A percentile compares a stretch with the other conserved stretches of the same genome.
Evolutionary conservation across 2,329 filamentous ascomycete genomes (phyloP).

Genomic region (Incumbomyces delicatus): DNA sequence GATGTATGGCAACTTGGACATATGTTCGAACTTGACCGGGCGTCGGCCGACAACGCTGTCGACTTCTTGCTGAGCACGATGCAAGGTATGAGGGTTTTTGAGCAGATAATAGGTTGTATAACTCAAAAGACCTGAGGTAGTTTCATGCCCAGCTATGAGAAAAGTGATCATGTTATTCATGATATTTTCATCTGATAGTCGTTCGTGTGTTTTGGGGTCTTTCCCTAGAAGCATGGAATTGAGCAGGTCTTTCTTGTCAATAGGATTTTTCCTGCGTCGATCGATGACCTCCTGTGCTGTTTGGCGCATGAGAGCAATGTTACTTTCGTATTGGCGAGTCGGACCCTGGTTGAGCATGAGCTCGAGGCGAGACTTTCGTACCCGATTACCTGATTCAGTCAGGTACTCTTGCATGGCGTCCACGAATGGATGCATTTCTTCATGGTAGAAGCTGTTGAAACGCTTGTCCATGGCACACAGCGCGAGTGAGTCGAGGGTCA

Average conservation of each 20-base stretch:
- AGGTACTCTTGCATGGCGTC: conserved; percentile 58
- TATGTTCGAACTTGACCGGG: conserved; percentile 42
- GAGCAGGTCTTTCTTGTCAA: conserved; percentile 55
- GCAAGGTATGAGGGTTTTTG: conserved; percentile 51
- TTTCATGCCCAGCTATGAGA: conserved; percentile 54
- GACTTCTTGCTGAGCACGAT: conserved; percentile 57
- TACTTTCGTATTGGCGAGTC: conserved; percentile 11
- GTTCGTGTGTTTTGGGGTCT: conserved; percentile 57
- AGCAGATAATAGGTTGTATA: conserved; percentile 58
- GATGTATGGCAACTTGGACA: conserved; percentile 57
- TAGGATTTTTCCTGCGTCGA: conserved; percentile 43
- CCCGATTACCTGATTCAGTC: conserved; percentile 42
- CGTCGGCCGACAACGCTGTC: conserved; percentile 52
- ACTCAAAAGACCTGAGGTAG: conserved; percentile 56
- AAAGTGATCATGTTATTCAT: conserved; percentile 59
- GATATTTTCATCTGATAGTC: conserved; percentile 54
- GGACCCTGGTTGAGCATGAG: conserved; percentile 20
- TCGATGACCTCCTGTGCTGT: conserved; percentile 42
- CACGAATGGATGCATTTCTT: conserved; percentile 61
- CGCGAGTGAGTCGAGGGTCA: conserved; percentile 63
- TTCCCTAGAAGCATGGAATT: conserved; percentile 59
- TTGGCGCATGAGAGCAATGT: conserved; percentile 16
- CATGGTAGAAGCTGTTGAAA: conserved; percentile 65
- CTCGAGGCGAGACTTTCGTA: conserved; percentile 39
- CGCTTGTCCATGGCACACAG: conserved; percentile 62